Base-by-base conservation (phyloP, 2,329 filamentous ascomycete species). In the Fusarium torreyae region DNA sequence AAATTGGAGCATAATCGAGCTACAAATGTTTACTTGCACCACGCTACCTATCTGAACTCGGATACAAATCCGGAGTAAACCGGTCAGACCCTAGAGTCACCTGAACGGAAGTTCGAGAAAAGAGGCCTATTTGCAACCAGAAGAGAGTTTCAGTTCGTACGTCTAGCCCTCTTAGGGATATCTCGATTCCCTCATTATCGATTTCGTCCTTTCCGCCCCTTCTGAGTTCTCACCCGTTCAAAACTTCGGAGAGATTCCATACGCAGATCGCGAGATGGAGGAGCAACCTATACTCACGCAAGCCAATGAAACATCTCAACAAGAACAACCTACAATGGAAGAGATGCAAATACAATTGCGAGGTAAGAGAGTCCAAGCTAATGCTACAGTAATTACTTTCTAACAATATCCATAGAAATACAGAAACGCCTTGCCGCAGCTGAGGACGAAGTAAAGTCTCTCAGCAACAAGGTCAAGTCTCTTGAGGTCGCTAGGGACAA, bases 401-500 rank as follows among this genome's bases (percentile, higher is more conserved):
- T 61, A 26, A 61, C 20, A 3, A 7, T 33, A 13, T 39, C 24
- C 7, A 1, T 13, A 61, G 52, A 40, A 33, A 6, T 36, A 3
- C 45, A 44, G n/a, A 4, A 45, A 26, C 18, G 39, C 10, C 39
- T 45, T 9, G 14, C 52, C 18, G 22, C 45, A 6, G 13, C 43
- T 9, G 44, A 57, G 26, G 24, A 20, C 11, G 50, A 24, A 24
- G 7, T 49, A 18, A 48, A 44, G 6, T 43, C 44, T 33, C 36
- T 53, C 22, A 24, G 22, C 22, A 31, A 20, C 11, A 57, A 24
- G 18, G 6, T 49, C 31, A 48, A 44, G 6, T 49, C 44, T 33
- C 36, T 58, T 15, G 40, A 53, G 14, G 15, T 24, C 31, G 52
- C 26, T 33, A 45, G 40, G 14, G 33, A 26, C 20, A 33, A 57